phyloP scores from a whole-genome alignment of 352 stramenopile genomes.

The Phytopythium montanum region DNA sequence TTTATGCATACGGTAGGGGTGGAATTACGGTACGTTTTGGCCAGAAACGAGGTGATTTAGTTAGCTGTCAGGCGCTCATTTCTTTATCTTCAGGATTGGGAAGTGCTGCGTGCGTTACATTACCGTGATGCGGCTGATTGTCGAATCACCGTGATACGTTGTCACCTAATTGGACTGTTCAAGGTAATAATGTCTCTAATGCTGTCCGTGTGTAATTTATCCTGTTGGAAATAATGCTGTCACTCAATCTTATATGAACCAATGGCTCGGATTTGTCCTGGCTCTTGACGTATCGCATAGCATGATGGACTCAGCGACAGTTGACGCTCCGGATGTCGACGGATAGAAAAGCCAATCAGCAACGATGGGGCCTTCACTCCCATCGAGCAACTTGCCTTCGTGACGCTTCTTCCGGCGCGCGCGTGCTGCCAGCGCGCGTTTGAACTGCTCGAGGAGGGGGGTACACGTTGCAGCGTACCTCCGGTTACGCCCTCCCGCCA shows the following conservation, averaged over 20 bases:
- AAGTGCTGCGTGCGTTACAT: not conserved
- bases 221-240: not conserved
- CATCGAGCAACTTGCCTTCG: constrained; percentile 2
- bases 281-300: constrained; percentile 11
- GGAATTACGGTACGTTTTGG: not conserved
- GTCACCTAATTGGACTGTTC: no score
- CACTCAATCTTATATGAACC: not conserved
- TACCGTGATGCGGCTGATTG: not conserved
- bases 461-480: constrained; percentile 1
- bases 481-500: not conserved
- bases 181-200: not conserved
- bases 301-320: constrained; percentile 2
- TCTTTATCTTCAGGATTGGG: constrained; percentile 10
- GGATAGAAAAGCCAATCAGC: constrained; percentile 2
- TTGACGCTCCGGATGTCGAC: constrained; percentile 6
- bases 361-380: not conserved
- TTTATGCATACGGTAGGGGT: constrained; percentile 1
- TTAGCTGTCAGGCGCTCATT: not conserved
- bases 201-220: not conserved
- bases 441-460: not conserved
- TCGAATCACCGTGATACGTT: not conserved
- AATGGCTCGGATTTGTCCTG: not conserved
- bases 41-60: constrained; percentile 1
- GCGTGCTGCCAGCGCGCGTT: not conserved
- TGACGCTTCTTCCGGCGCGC: not conserved